Evolutionary conservation across 108 stramenopile species (phyloP).

Genomic region (Cyclotella cryptica): DNA sequence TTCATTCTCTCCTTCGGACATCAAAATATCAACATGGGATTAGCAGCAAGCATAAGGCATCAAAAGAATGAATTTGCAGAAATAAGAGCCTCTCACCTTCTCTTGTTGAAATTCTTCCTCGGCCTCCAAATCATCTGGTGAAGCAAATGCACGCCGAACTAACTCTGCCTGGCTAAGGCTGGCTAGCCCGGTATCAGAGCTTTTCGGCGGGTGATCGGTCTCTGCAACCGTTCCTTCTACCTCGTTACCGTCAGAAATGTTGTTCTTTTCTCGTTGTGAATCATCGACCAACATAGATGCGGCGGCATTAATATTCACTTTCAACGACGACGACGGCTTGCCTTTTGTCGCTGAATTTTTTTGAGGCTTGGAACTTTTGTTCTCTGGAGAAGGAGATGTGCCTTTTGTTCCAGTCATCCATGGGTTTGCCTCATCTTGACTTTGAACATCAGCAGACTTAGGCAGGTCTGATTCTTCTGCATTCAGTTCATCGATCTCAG

Average conservation of each 20-base stretch:
- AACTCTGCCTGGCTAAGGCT: conserved; percentile 88
- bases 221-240: conserved; percentile 16
- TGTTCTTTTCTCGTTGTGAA: neutral
- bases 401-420: conserved; percentile 31
- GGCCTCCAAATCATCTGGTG: conserved; percentile 74
- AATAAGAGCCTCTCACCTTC: conserved; percentile 58
- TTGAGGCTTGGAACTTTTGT: neutral
- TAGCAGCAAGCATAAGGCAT: neutral
- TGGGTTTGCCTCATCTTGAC: conserved; percentile 44
- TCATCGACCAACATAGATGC: conserved; percentile 55
- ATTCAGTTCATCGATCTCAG: conserved; percentile 15
- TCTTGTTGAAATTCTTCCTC: conserved; percentile 92
- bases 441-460: neutral
- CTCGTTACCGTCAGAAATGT: neutral
- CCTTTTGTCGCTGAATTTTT: conserved; percentile 3
- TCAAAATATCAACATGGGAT: neutral
- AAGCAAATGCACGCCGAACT: conserved; percentile 92
- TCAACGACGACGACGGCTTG: conserved; percentile 22
- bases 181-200: conserved; percentile 24
- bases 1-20: conserved; percentile 53
- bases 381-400: neutral
- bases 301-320: conserved; percentile 45
- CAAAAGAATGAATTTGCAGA: neutral
- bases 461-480: conserved; percentile 2
- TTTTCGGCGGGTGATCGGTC: neutral